phyloP scores from a whole-genome alignment of 495 filamentous ascomycete species.

The Xylaria scruposa region DNA sequence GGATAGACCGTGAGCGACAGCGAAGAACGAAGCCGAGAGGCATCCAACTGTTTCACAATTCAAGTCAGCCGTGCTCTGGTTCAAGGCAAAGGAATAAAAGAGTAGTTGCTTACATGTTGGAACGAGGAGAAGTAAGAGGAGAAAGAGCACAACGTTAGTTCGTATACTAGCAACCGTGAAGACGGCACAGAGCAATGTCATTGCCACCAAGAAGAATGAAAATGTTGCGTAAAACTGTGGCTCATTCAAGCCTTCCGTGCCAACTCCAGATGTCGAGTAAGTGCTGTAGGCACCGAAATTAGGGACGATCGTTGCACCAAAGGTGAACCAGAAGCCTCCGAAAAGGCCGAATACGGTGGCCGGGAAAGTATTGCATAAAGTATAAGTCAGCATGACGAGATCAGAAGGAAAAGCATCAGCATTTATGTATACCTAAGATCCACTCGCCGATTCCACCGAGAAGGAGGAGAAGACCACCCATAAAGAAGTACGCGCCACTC shows the following conservation, averaged over 20 bases:
- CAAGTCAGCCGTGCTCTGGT: neutral
- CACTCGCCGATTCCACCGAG: slow-evolving; percentile 21
- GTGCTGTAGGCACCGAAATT: neutral
- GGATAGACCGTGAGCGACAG: neutral
- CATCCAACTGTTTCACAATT: neutral
- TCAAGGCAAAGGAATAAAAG: neutral
- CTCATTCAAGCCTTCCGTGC: neutral
- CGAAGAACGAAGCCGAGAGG: slow-evolving; percentile 16
- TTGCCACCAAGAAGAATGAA: slow-evolving; percentile 15
- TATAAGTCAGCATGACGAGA: neutral
- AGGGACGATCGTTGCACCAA: slow-evolving; percentile 12
- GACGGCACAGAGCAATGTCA: slow-evolving; percentile 12
- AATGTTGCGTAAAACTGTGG: slow-evolving; percentile 13
- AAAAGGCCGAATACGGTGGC: slow-evolving; percentile 7
- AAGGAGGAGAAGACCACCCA: slow-evolving; percentile 6
- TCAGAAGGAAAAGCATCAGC: neutral
- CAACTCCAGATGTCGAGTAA: neutral
- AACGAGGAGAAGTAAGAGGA: neutral
- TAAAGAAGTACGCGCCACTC: slow-evolving; percentile 13
- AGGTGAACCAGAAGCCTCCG: slow-evolving; percentile 18
- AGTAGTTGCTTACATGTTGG: slow-evolving; percentile 4
- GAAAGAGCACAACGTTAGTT: slow-evolving; percentile 10
- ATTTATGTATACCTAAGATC: slow-evolving; percentile 10
- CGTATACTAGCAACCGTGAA: slow-evolving; percentile 1
- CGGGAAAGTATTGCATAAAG: slow-evolving; percentile 22